phyloP scores from a whole-genome alignment of 1,284 basidiomycete species.

The Moesziomyces globuligerus region DNA sequence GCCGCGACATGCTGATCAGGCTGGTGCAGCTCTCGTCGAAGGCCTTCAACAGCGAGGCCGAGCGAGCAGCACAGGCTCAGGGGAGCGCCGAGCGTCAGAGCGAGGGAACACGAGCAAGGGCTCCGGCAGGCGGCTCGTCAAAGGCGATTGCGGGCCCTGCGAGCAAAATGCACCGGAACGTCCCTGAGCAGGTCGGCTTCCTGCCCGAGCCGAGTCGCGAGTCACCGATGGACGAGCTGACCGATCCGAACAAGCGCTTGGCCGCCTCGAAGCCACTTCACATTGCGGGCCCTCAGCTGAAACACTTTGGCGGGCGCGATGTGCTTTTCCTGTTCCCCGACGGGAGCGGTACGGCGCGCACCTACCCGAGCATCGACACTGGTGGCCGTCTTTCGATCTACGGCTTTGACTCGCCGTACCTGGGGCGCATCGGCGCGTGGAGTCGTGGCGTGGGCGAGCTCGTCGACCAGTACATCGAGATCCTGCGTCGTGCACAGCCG shows the following conservation, averaged over 20 bases:
- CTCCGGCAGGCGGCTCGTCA: background rate
- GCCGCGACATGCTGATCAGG: conserved; percentile 32
- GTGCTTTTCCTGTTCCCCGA: conserved; percentile 43
- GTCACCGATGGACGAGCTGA: conserved; percentile 33
- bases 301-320: conserved; percentile 11
- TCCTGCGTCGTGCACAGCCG: conserved; percentile 21
- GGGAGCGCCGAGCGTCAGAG: background rate
- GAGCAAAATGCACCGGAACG: background rate
- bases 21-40: conserved; percentile 41
- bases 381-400: conserved; percentile 21
- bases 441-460: conserved; percentile 43
- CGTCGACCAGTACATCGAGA: conserved; percentile 33
- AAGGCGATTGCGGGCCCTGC: background rate
- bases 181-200: background rate
- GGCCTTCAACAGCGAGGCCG: conserved; percentile 33
- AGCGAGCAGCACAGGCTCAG: background rate
- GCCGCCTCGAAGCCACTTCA: conserved; percentile 17
- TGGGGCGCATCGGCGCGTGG: conserved; percentile 29
- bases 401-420: conserved; percentile 45
- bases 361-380: conserved; percentile 11
- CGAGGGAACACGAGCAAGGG: too few species aligned
- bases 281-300: conserved; percentile 22
- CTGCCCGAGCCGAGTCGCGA: background rate
- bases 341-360: conserved; percentile 31
- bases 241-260: conserved; percentile 17